A percentile compares a stretch with the other conserved stretches of the same genome.
Evolutionary conservation across 371 early-diverging fungal species (phyloP).

Genomic region (Zopfochytrium polystomum): DNA sequence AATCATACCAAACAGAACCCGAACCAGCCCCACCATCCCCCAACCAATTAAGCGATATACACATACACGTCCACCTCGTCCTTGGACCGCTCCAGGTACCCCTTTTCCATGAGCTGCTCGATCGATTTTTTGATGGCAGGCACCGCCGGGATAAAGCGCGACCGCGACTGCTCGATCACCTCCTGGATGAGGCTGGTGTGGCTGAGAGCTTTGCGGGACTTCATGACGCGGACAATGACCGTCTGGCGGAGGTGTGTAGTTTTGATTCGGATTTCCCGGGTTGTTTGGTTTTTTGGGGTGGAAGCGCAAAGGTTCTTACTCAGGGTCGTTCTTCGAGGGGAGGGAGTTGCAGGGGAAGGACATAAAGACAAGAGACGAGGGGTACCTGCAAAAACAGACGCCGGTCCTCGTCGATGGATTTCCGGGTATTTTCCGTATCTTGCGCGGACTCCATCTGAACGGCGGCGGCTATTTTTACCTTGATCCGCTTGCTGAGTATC

Average conservation of each 20-base stretch:
- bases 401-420: slow-evolving; percentile 80
- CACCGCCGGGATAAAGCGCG: slow-evolving; percentile 72
- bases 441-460: slow-evolving; percentile 59
- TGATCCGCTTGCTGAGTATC: slow-evolving; percentile 76
- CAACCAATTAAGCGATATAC: slow-evolving; percentile 80
- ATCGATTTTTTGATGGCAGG: slow-evolving; percentile 82
- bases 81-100: slow-evolving; percentile 70
- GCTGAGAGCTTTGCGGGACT: slow-evolving; percentile 64
- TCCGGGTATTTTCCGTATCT: slow-evolving; percentile 65
- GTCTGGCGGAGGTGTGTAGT: slow-evolving; percentile 50
- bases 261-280: slow-evolving; percentile 4
- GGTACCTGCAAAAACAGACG: slow-evolving; percentile 68
- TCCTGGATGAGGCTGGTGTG: slow-evolving; percentile 75
- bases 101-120: slow-evolving; percentile 83
- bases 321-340: neutral
- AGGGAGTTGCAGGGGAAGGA: neutral
- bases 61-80: slow-evolving; percentile 70
- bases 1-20: no score
- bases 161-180: slow-evolving; percentile 70
- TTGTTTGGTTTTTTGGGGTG: neutral
- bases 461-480: slow-evolving; percentile 70
- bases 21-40: no score
- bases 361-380: neutral
- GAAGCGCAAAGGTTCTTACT: neutral
- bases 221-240: slow-evolving; percentile 81